Conservation (phyloP, 768 basidiomycete species). For the Xanthoconium purpureum region DNA sequence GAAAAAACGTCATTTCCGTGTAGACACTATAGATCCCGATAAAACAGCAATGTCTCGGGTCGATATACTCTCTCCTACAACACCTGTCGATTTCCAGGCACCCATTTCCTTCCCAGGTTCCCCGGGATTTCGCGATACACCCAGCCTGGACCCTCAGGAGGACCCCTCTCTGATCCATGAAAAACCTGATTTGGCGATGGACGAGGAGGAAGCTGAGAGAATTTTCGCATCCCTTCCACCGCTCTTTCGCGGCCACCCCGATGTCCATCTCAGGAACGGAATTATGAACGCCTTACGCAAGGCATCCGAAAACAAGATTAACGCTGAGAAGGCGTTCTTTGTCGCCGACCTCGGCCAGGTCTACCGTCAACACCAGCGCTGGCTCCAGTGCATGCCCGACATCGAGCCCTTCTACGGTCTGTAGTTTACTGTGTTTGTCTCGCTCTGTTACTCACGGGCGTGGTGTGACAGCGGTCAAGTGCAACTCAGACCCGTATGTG, state of each 20-base stretch:
- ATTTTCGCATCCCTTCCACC: conserved; percentile 66
- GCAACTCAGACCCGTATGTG: conserved; percentile 96
- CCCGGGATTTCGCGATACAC: conserved; percentile 23
- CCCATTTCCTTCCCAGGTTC: conserved; percentile 31
- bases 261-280: conserved; percentile 73
- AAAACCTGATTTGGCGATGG: conserved; percentile 46
- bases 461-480: conserved; percentile 76
- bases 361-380: conserved; percentile 80
- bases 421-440: conserved; percentile 27
- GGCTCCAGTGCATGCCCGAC: conserved; percentile 72
- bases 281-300: conserved; percentile 61
- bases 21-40: conserved; percentile 26
- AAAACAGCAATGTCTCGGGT: conserved; percentile 55
- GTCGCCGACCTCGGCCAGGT: conserved; percentile 91
- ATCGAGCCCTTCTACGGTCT: conserved; percentile 94
- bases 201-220: conserved; percentile 37
- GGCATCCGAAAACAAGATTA: conserved; percentile 50
- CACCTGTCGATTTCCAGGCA: conserved; percentile 29
- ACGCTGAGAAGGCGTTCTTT: conserved; percentile 94
- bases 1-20: conserved; percentile 23
- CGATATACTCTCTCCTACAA: conserved; percentile 41
- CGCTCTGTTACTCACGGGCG: conserved; percentile 26
- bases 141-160: conserved; percentile 8
- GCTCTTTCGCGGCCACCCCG: conserved; percentile 64
- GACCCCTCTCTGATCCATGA: conserved; percentile 32